A percentile compares a stretch with the other conserved stretches of the same genome.
phyloP scores from a whole-genome alignment of 805 yeast species.

The Yamadazyma scolyti region DNA sequence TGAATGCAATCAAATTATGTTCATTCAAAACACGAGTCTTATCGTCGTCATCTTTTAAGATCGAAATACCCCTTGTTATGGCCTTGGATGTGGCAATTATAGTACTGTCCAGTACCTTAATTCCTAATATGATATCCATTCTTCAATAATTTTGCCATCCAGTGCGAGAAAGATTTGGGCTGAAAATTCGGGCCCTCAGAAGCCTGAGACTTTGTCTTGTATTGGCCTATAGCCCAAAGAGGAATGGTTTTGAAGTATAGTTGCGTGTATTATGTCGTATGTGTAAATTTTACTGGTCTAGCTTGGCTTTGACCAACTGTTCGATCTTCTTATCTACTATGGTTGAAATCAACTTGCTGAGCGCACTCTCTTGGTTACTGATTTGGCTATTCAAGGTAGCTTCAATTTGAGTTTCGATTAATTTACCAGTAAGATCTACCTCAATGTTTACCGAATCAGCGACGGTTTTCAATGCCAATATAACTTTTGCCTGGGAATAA shows the following conservation, averaged over 20 bases:
- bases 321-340: conserved; percentile 30
- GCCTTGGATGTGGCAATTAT: conserved; percentile 94
- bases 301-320: too few species aligned
- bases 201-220: too few species aligned
- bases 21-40: conserved; percentile 60
- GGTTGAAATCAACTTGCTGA: conserved; percentile 43
- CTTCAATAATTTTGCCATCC: conserved; percentile 5
- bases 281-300: too few species aligned
- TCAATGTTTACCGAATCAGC: conserved; percentile 82
- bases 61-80: conserved; percentile 62
- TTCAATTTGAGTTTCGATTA: conserved; percentile 81
- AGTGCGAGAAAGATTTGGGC: too few species aligned
- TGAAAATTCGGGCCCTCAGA: too few species aligned
- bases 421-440: conserved; percentile 91
- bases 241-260: too few species aligned
- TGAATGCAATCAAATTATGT: conserved; percentile 79
- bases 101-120: conserved; percentile 75
- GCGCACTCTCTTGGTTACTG: conserved; percentile 42
- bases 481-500: conserved; percentile 81
- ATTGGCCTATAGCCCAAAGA: too few species aligned
- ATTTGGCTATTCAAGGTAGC: conserved; percentile 53
- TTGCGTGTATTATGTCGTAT: too few species aligned
- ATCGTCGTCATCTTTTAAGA: conserved; percentile 40
- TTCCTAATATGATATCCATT: conserved; percentile 92
- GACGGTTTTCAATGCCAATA: conserved; percentile 58